Evolutionary conservation across 495 filamentous ascomycete genomes (phyloP), one percentile per base, ranked within the genome.

Genomic region (Penicillium soppii): DNA sequence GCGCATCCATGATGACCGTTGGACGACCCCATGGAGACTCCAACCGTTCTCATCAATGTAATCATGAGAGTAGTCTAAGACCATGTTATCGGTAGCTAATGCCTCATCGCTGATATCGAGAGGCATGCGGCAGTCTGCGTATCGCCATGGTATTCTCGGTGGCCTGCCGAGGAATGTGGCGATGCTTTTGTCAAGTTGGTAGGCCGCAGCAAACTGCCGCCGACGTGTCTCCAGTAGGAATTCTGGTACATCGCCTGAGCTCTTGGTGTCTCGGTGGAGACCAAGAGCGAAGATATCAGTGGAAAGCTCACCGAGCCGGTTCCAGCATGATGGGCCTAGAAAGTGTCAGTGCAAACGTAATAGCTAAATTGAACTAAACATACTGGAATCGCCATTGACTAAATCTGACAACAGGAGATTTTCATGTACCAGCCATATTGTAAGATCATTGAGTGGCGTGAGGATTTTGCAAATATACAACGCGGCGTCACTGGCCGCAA

Each of bases 131-230:
- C 80, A 75, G 10, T 77, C 74, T 7, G 72, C 72, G 58, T 80
- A 80, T 8, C 75, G 68, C 21, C 63, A 64, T 12, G 72, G 73
- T 4, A 84, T 62, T 4, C 73, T 58, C 0, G 82, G 80, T 5
- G 82, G 81, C 13, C 82, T 62, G 1, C 79, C 81, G 1, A 80
- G 56, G 37, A 82, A 82, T 0, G 78, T 76, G 5, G 76, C 72
- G 0, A 79, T 53, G 3, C 56, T 64, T 61, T 83, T 83, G 44
- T 81, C 78, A 1, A 72, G 54, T 7, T 68, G 65, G 42, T 80
- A 83, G 1, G 72, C 64, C 12, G 69, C 63, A 17, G 76, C 66
- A 53, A 83, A 84, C 1, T 77, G 37, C 10, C 73, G 70, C 53
- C 78, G 69, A 2, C 76, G 72, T 15, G 72, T 48, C 47, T 80